phyloP scores from a whole-genome alignment of 345 rosid genomes.

The Cardamine occulta region DNA sequence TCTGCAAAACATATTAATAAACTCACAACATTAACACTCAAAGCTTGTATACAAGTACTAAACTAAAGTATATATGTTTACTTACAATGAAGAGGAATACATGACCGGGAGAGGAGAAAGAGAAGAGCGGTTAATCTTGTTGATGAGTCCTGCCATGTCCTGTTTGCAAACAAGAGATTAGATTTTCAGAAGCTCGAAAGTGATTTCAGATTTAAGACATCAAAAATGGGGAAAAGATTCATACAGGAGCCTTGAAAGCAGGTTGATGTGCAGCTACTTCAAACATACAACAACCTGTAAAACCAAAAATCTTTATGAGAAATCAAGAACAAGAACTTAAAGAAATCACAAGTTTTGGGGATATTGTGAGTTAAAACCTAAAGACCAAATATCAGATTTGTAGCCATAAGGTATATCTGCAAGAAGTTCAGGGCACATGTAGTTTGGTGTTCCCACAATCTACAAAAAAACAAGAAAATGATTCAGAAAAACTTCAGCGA shows the following conservation, averaged over 20 bases:
- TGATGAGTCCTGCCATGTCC: constrained; percentile 95
- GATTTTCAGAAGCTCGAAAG: neutral
- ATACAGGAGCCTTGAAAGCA: constrained; percentile 92
- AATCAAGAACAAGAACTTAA: neutral
- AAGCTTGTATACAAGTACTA: neutral
- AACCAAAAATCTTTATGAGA: constrained; percentile 37
- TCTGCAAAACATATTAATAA: constrained; percentile 48
- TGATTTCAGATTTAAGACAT: neutral
- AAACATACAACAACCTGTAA: constrained; percentile 95
- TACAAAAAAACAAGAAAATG: constrained; percentile 33
- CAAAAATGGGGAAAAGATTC: constrained; percentile 33
- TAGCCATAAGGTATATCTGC: constrained; percentile 98
- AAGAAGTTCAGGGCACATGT: constrained; percentile 98
- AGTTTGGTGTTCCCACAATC: constrained; percentile 98
- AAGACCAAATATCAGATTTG: constrained; percentile 98
- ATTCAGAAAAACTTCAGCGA: constrained; percentile 12
- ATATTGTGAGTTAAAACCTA: constrained; percentile 50
- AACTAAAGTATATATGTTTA: constrained; percentile 3
- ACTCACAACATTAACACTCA: constrained; percentile 7
- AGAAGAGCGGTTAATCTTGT: constrained; percentile 89
- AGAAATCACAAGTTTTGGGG: neutral
- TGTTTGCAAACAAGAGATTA: constrained; percentile 36
- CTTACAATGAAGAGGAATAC: constrained; percentile 90
- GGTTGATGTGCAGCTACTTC: constrained; percentile 98
- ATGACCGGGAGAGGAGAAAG: constrained; percentile 93